phyloP scores from a whole-genome alignment of 768 basidiomycete species.

The Termitomyces sp. region DNA sequence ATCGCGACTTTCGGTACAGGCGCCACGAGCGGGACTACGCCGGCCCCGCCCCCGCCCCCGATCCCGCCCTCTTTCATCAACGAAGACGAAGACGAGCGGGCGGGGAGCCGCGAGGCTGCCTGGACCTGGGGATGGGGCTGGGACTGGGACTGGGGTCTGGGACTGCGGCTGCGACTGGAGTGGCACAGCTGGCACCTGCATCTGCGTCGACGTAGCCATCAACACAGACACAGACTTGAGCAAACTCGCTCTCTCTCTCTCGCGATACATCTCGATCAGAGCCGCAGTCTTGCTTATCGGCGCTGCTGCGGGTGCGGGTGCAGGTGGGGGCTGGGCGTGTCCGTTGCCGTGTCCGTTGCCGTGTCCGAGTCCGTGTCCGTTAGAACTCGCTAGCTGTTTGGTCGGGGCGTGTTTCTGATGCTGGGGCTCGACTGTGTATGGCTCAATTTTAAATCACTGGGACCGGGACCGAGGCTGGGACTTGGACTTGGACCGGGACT shows the following conservation, averaged over 20 bases:
- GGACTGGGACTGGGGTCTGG: no score
- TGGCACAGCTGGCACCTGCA: no score
- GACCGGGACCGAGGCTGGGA: no score
- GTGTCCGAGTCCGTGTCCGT: constrained; percentile 14
- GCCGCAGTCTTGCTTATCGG: constrained; percentile 65
- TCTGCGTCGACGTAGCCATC: no score
- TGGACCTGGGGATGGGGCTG: no score
- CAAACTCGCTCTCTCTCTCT: constrained; percentile 54
- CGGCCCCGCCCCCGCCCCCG: no score
- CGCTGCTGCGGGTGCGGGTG: neutral
- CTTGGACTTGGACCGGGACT: no score
- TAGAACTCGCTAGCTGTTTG: neutral
- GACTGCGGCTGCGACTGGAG: no score
- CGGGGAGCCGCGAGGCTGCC: constrained; percentile 40
- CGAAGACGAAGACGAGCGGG: constrained; percentile 31
- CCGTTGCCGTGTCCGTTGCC: no score
- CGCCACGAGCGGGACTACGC: constrained; percentile 23
- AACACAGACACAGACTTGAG: constrained; percentile 23
- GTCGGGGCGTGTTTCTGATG: no score
- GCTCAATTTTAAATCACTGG: constrained; percentile 8
- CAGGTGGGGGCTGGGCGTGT: no score
- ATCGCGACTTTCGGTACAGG: constrained; percentile 25
- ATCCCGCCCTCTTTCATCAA: constrained; percentile 17
- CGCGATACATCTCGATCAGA: constrained; percentile 84
- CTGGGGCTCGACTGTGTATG: neutral